Base-by-base conservation (phyloP, 106 monocot genomes). In the Platanthera guangdongensis region DNA sequence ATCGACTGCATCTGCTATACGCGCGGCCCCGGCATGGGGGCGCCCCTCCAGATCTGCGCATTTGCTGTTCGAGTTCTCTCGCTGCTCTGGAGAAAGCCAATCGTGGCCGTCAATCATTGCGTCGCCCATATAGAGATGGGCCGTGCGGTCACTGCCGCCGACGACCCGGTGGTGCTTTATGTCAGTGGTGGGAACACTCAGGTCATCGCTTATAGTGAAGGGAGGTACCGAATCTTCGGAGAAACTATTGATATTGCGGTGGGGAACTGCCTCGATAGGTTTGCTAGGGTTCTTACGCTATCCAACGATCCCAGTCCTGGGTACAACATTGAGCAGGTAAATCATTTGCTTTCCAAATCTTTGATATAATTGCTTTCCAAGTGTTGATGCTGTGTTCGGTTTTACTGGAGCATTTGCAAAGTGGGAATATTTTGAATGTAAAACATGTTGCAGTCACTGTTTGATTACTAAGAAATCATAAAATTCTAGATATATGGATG, bases 1-100 rank as follows among this genome's bases (percentile, higher is more conserved):
- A 54, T 99, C 68, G 88, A 87, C 88, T 99, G 99, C 82, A 47
- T 99, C 73, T 99, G 99, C 92, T 99, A 92, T 90, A 99, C 99
- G 74, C 81, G 77, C 48, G 99, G 99, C 71, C 99, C 99, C 73
- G 99, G 99, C 78, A 99, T 99, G 94, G 99, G 99, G 13, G 99
- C 92, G 8, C 94, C 94, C 7, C 99, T 94, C 72, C 94, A 99
- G 92, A 90, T 92, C 46, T 73, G 83, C n/a, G 99, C 94, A 28
- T 76, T 90, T 22, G 88, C 83, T 8, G 99, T 86, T 4, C 81
- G 99, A 51, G 75, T 85, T 19, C 81, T 99, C 13, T 83, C 92
- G 12, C 77, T 54, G 82, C 77, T 99, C 12, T 99, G 99, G 99
- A 69, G 70, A 8, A 94, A 94, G 82, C 94, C 94, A 15, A 72